A percentile compares a stretch with the other conserved stretches of the same genome.
Conservation (phyloP, 2,329 filamentous ascomycete genomes). For the Scytalidium sp. region DNA sequence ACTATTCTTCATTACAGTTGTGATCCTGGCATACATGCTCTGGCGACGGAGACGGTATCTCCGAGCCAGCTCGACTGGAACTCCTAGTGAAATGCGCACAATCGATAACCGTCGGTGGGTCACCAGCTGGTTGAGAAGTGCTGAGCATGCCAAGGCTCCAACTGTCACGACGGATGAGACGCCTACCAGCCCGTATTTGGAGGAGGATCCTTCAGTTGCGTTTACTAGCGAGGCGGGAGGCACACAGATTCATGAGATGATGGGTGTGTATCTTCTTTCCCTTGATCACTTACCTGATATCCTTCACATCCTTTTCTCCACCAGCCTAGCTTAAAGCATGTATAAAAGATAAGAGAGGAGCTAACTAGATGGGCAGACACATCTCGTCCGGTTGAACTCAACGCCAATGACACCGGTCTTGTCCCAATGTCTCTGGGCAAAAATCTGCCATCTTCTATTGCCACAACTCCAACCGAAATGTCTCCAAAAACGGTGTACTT, state of each 20-base stretch:
- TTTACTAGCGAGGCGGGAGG: conserved; percentile 21
- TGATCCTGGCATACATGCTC: conserved; percentile 49
- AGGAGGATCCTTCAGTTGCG: conserved; percentile 8
- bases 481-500: conserved; percentile 9
- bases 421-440: too few species aligned
- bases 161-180: conserved; percentile 26
- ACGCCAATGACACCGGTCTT: conserved; percentile 14
- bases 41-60: conserved; percentile 41
- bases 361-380: conserved; percentile 15
- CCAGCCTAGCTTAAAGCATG: conserved; percentile 1
- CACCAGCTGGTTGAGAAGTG: conserved; percentile 22
- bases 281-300: conserved; percentile 1
- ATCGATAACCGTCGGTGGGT: conserved; percentile 20
- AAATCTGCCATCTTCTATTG: conserved; percentile 3
- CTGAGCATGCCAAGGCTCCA: conserved; percentile 20
- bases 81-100: conserved; percentile 21
- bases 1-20: conserved; percentile 50
- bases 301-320: not conserved
- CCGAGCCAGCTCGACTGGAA: conserved; percentile 8
- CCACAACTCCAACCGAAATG: conserved; percentile 12
- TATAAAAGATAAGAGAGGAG: not conserved
- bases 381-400: conserved; percentile 18
- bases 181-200: conserved; percentile 12
- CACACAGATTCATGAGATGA: conserved; percentile 28
- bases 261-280: conserved; percentile 20